Evolutionary conservation across 169 alveolate genomes (phyloP).

Genomic region (Neospora caninum): DNA sequence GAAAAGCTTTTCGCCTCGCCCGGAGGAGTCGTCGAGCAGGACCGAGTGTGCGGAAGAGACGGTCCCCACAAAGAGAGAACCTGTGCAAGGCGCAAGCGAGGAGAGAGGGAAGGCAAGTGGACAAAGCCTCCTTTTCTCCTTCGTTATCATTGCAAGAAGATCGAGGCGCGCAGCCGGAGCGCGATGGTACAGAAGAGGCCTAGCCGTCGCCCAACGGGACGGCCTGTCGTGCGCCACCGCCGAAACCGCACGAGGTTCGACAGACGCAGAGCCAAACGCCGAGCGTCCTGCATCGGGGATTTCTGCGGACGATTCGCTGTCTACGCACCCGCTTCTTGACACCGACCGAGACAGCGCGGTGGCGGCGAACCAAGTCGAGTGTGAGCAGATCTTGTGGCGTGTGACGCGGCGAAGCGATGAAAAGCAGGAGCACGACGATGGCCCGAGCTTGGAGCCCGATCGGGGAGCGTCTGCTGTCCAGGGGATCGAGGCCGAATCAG

Average conservation of each 20-base stretch:
- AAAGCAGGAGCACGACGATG: not conserved
- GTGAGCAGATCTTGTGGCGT: constrained; percentile 89
- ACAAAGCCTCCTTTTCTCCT: constrained; percentile 29
- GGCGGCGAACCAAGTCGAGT: constrained; percentile 94
- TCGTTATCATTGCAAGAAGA: constrained; percentile 85
- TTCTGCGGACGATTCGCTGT: not conserved
- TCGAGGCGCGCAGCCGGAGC: constrained; percentile 95
- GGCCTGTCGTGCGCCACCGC: not conserved
- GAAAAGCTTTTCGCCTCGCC: too few relatives aligned
- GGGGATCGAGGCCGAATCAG: too few relatives aligned
- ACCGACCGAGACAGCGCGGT: constrained; percentile 1
- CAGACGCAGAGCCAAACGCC: constrained; percentile 7
- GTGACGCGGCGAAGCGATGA: not conserved
- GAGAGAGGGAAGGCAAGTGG: not conserved
- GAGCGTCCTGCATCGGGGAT: not conserved
- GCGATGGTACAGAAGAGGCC: constrained; percentile 81
- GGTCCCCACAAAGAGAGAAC: not conserved
- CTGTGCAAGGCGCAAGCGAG: not conserved
- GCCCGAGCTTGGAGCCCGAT: too few relatives aligned
- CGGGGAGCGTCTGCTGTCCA: too few relatives aligned
- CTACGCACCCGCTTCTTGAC: not conserved
- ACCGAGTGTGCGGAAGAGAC: too few relatives aligned
- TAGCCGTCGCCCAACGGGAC: constrained; percentile 1
- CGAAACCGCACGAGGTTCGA: not conserved
- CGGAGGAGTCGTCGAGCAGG: too few relatives aligned